Conservation (phyloP, 2,329 filamentous ascomycete species). For the Blastomyces percursus region DNA sequence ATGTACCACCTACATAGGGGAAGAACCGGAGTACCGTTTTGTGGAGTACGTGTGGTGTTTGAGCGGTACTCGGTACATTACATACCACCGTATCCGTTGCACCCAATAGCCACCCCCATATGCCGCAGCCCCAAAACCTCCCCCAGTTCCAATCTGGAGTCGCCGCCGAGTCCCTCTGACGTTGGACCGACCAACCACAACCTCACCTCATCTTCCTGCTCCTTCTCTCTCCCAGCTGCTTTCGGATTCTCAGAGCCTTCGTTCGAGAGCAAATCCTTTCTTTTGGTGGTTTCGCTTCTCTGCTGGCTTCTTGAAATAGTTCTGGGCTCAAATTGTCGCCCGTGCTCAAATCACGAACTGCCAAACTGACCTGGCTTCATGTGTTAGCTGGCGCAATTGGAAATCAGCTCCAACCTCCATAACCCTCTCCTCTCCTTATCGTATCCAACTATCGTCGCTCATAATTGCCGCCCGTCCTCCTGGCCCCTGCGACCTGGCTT, state of each 20-base stretch:
- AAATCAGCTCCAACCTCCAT: neutral
- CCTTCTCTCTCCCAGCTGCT: neutral
- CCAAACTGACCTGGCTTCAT: neutral
- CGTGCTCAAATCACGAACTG: neutral
- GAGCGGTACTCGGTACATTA: neutral
- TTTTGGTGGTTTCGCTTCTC: neutral
- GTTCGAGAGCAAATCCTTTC: neutral
- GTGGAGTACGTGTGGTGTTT: neutral
- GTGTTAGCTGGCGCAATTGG: constrained; percentile 3
- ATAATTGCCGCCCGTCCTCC: neutral
- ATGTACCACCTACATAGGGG: too few relatives aligned
- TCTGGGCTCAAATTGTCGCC: constrained; percentile 1
- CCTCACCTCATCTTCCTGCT: neutral
- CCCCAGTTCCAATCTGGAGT: neutral
- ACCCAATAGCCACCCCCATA: neutral
- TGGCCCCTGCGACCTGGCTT: neutral
- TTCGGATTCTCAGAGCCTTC: neutral
- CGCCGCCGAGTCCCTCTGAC: constrained; percentile 3
- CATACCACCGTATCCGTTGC: neutral
- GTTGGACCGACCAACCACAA: constrained; percentile 7
- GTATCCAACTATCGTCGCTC: neutral
- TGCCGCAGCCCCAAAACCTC: neutral
- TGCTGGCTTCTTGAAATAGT: neutral
- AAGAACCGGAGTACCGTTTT: too few relatives aligned
- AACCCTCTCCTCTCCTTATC: neutral